These are phyloP conservation scores for Ogataea glucozyma DNA, from an alignment of 805 yeast genomes.

Conservation along the genomic window DNA sequence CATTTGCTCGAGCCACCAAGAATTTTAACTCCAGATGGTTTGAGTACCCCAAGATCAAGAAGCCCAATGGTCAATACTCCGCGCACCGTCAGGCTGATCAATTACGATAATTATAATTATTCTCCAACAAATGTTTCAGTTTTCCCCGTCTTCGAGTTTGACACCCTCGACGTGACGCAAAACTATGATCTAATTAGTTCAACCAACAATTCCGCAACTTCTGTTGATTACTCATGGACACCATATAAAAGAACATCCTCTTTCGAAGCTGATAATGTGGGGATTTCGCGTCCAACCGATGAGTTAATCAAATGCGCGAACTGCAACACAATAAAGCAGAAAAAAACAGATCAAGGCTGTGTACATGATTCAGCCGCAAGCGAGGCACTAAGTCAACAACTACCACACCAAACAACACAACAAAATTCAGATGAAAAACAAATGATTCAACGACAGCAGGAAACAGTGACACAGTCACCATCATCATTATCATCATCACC, in stretches of 20 bases:
- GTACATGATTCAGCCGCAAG: background rate
- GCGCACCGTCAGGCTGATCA: conserved; percentile 23
- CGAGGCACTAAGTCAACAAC: background rate
- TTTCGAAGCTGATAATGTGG: background rate
- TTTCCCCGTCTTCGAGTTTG: conserved; percentile 24
- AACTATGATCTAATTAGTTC: conserved; percentile 15
- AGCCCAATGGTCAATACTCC: conserved; percentile 21
- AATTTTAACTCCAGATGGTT: conserved; percentile 3
- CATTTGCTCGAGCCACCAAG: conserved; percentile 11
- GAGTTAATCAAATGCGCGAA: conserved; percentile 6
- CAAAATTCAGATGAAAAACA: no score
- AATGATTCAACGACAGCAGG: no score
- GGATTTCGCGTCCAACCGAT: background rate
- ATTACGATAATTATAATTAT: conserved; percentile 20
- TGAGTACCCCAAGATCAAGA: conserved; percentile 6
- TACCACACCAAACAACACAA: background rate
- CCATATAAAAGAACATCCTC: background rate
- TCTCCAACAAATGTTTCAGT: conserved; percentile 26
- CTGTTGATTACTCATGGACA: conserved; percentile 10
- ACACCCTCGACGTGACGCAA: conserved; percentile 20
- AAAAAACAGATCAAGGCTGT: conserved; percentile 4
- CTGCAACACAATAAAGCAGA: background rate
- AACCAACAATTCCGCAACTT: conserved; percentile 9
- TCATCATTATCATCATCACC: background rate
- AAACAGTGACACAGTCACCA: no score